Base-by-base conservation (phyloP, 768 basidiomycete genomes). In the Trametes coccinea region DNA sequence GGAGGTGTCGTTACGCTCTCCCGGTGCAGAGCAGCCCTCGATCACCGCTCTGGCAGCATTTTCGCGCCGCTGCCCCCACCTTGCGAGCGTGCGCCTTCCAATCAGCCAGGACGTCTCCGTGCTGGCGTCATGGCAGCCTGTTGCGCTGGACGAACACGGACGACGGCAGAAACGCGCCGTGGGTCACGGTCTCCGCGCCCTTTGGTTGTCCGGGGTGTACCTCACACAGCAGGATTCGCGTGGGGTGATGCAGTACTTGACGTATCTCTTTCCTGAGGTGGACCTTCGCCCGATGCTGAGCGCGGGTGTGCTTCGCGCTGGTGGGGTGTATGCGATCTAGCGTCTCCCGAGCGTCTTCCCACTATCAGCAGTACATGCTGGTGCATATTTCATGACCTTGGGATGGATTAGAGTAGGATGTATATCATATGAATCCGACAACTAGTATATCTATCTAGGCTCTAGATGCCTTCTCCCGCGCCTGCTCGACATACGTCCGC, bases 401-500 rank as follows among this genome's bases (percentile, higher is more conserved):
- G 47, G 8, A 17, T 17, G 9, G 6, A 22, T 22, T 45, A 13
- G 27, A 5, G 8, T 5, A 48, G 47, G 10, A 13, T 30, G 47
- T 48, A 30, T 14, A 10, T 30, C 3, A 13, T 48, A 27, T 22
- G 27, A 49, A 31, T 22, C 11, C 46, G 11, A 47, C 22, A 47
- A 8, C 27, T 27, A 6, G 29, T 29, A 27, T 47, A n/a, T 6
- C 4, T 3, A 29, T 5, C n/a, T 10, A n/a, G 14, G 6, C 41
- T 22, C 41, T 31, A 43, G 53, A n/a, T n/a, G 40, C 53, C 48
- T 51, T 39, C 53, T 37, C 40, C 53, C 79, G 71, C 41, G 83
- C 83, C 62, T 82, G 79, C 66, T 73, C 71, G 4, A 95, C 88
- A 69, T 92, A 90, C 34, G 74, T 71, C 59, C 84, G 80, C 81